Percentiles rank a stretch among this genome's conserved stretches.
Conservation (phyloP, 1,284 basidiomycete species). For the Ustanciosporium gigantosporum region DNA sequence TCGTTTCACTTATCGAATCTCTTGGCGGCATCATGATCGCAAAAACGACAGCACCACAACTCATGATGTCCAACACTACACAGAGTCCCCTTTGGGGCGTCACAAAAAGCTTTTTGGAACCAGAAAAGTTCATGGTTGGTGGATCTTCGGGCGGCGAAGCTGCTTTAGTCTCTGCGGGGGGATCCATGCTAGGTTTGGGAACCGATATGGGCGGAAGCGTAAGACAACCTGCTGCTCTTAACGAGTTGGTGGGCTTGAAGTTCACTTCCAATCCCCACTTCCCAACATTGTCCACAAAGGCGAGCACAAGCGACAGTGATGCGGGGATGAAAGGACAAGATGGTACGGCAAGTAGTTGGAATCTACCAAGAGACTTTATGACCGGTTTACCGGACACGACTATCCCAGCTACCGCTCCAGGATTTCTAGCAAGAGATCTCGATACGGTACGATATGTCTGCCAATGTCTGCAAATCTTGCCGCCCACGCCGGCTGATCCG, state of each 20-base stretch:
- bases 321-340: background rate
- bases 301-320: background rate
- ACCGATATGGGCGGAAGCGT: conserved; percentile 48
- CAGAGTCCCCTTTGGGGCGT: conserved; percentile 27
- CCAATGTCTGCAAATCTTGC: no score
- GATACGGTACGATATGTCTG: conserved; percentile 1
- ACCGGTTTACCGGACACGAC: conserved; percentile 30
- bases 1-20: conserved; percentile 4
- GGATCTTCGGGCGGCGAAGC: conserved; percentile 47
- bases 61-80: conserved; percentile 39
- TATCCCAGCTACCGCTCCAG: conserved; percentile 23
- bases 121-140: conserved; percentile 37
- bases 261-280: conserved; percentile 4
- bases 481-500: no score
- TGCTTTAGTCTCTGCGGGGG: conserved; percentile 25
- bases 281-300: no score
- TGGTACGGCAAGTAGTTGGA: conserved; percentile 4
- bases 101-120: conserved; percentile 1
- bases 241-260: conserved; percentile 23
- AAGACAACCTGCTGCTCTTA: conserved; percentile 38
- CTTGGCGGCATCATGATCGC: conserved; percentile 40
- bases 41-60: conserved; percentile 43
- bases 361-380: conserved; percentile 17
- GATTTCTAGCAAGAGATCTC: conserved; percentile 7
- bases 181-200: conserved; percentile 34